A percentile compares a stretch with the other conserved stretches of the same genome.
phyloP scores from a whole-genome alignment of 2,329 filamentous ascomycete genomes.

The Tolypocladium capitatum region DNA sequence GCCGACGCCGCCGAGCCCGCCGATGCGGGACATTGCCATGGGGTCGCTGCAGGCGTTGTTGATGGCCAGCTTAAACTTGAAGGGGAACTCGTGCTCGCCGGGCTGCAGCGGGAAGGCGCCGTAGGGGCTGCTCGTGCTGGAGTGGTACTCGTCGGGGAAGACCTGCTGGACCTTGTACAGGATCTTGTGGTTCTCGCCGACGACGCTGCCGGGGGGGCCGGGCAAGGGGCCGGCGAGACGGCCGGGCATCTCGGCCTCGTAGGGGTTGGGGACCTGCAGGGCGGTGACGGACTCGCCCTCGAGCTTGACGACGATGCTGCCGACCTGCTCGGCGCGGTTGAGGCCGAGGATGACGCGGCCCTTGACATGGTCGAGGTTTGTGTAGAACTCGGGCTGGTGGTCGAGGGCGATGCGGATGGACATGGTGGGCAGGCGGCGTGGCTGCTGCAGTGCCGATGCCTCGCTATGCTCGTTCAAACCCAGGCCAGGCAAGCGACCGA shows the following conservation, averaged over 20 bases:
- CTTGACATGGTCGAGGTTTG: constrained; percentile 62
- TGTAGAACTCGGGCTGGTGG: constrained; percentile 57
- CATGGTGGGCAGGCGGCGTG: constrained; percentile 29
- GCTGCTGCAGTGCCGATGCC: neutral
- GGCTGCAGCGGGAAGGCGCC: constrained; percentile 47
- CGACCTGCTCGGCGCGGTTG: constrained; percentile 55
- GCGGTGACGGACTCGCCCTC: constrained; percentile 67
- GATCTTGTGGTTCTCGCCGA: constrained; percentile 55
- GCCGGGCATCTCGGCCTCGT: constrained; percentile 27
- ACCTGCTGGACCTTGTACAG: constrained; percentile 61
- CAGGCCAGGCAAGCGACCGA: neutral
- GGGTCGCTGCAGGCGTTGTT: constrained; percentile 58
- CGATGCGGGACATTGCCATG: constrained; percentile 38
- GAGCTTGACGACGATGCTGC: constrained; percentile 67
- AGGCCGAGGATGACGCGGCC: constrained; percentile 46
- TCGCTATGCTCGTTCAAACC: neutral
- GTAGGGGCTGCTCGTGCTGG: constrained; percentile 24
- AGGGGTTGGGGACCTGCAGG: constrained; percentile 36
- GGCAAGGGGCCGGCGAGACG: constrained; percentile 12
- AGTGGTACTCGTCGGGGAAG: constrained; percentile 47
- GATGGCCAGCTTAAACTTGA: constrained; percentile 64
- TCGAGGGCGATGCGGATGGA: constrained; percentile 55
- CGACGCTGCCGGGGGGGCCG: constrained; percentile 25
- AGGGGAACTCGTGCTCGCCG: constrained; percentile 64
- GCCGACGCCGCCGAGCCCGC: constrained; percentile 39